Evolutionary conservation across 176 grass and related monocot species (phyloP), one percentile per base, ranked within the genome.

Genomic region (Oryza brachyantha): DNA sequence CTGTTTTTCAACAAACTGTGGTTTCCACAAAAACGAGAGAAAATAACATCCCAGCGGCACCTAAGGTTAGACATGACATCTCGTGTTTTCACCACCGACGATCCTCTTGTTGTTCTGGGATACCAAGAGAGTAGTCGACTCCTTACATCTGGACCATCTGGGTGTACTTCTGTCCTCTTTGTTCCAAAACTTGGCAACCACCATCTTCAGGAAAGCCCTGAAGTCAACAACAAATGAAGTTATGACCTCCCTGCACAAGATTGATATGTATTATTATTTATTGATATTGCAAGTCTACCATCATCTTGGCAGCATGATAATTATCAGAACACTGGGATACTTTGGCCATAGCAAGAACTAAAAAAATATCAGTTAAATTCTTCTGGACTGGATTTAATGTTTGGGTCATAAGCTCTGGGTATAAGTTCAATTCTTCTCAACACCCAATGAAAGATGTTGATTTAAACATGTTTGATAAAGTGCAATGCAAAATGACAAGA

Each of bases 201-300:
- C n/a, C 90, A 93, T 95, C 83, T 89, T 90, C 45, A 98, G 61
- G 38, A 98, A 87, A 62, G 73, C 96, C 90, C 96, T 95, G 63
- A 98, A 95, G 90, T 98, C 89, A 83, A 94, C 81, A 85, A 90
- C 78, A 85, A 99, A 88, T 83, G 92, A 89, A 74, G 92, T 89
- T 89, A 94, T 86, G 71, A 93, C 85, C 74, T 95, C 92, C 88
- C 92, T 93, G 96, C 87, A 93, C 69, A 85, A 68, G 62, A 86
- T 90, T 78, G 66, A 0, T 55, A 70, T 41, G 65, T 2, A 61
- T 84, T 79, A 72, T 72, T 79, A 79, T 52, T 84, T 79, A 72
- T 72, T 64, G 64, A 21, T n/a, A 59, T 10, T 24, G 19, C 16
- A 22, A 57, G 52, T 24, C 8, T 57, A 57, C n/a, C 52, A 29